Percentiles rank a stretch among this genome's conserved stretches.
Evolutionary conservation across 768 basidiomycete genomes (phyloP).

Genomic region (Rhizopogon roseolus): DNA sequence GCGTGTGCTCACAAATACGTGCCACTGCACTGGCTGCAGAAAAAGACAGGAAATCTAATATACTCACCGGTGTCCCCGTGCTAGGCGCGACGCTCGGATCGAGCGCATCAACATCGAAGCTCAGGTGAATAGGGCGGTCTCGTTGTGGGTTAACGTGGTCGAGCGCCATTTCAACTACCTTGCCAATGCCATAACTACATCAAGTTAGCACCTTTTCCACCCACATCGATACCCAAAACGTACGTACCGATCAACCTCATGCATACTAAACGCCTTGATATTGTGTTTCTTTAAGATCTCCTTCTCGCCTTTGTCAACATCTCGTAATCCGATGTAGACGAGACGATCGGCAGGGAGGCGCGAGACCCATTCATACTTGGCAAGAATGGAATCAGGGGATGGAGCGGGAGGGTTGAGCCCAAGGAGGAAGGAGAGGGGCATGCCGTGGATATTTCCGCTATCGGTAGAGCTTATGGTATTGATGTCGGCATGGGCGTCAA

Average conservation of each 20-base stretch:
- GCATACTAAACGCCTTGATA: slow-evolving; percentile 90
- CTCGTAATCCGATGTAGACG: slow-evolving; percentile 97
- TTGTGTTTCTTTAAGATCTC: slow-evolving; percentile 72
- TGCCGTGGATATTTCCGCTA: slow-evolving; percentile 95
- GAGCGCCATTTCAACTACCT: slow-evolving; percentile 82
- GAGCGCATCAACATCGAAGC: slow-evolving; percentile 94
- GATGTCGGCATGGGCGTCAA: slow-evolving; percentile 97
- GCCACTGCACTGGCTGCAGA: background rate
- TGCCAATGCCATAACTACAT: slow-evolving; percentile 35
- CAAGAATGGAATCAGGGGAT: background rate
- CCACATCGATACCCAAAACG: slow-evolving; percentile 41
- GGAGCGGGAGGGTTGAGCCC: slow-evolving; percentile 36
- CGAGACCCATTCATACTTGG: slow-evolving; percentile 54
- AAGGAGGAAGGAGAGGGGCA: slow-evolving; percentile 93
- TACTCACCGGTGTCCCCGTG: slow-evolving; percentile 81
- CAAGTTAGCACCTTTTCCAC: slow-evolving; percentile 10
- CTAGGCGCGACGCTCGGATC: slow-evolving; percentile 75
- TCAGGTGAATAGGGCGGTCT: slow-evolving; percentile 85
- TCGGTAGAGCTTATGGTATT: slow-evolving; percentile 83
- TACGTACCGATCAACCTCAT: slow-evolving; percentile 67
- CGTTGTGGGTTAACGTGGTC: slow-evolving; percentile 88
- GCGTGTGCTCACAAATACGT: background rate
- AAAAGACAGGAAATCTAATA: background rate
- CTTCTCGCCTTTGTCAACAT: slow-evolving; percentile 88
- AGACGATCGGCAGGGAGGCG: slow-evolving; percentile 66